Percentiles rank a stretch among this genome's conserved stretches.
Evolutionary conservation across 1,284 basidiomycete genomes (phyloP).

Genomic region (Sutorius eximius): DNA sequence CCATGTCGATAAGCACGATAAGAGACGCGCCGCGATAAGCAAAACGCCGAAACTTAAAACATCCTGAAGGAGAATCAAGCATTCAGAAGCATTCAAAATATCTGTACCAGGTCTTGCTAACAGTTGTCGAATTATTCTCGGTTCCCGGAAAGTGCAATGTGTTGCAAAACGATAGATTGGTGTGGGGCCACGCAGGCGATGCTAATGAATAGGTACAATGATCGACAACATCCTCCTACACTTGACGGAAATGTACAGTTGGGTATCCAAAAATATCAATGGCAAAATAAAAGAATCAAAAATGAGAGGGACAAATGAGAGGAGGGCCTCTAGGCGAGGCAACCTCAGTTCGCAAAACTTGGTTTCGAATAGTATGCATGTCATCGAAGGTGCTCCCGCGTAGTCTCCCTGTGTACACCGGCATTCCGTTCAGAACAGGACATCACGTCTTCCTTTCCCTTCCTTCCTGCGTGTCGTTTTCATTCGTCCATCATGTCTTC

Average conservation of each 20-base stretch:
- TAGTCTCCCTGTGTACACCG: neutral
- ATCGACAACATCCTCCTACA: neutral
- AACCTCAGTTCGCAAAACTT: neutral
- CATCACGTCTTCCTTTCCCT: neutral
- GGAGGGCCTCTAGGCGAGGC: constrained; percentile 2
- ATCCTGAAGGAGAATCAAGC: too few species aligned
- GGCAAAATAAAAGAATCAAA: neutral
- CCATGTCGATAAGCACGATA: too few species aligned
- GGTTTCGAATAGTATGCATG: neutral
- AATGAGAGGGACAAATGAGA: neutral
- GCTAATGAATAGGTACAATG: neutral
- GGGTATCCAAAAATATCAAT: neutral
- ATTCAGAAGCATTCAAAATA: too few species aligned
- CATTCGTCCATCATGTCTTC: constrained; percentile 3
- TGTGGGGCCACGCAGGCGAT: neutral
- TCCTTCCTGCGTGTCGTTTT: neutral
- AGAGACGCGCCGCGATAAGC: too few species aligned
- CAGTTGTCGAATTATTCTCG: neutral
- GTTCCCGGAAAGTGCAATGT: neutral
- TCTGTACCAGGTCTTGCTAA: neutral
- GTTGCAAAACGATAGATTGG: neutral
- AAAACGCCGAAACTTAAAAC: too few species aligned
- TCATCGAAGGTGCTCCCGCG: too few species aligned
- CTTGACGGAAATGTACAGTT: neutral
- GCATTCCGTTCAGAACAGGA: neutral